Evolutionary conservation across 129 eudicot species (phyloP).

Genomic region (Saussurea involucrata): DNA sequence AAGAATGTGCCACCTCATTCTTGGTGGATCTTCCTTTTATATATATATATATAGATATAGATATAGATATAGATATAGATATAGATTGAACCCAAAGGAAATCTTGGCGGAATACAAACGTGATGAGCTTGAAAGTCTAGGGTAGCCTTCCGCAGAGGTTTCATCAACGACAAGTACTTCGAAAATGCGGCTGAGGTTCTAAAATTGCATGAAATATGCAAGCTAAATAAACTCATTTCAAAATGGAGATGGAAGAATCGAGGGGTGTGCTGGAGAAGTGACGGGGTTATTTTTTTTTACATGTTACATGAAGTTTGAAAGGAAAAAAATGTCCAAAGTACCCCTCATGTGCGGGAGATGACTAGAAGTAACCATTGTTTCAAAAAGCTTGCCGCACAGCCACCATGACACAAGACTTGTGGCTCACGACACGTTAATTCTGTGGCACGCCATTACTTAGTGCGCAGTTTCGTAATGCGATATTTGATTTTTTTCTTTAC

Average conservation of each 20-base stretch:
- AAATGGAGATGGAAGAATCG: not conserved
- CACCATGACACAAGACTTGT: no score
- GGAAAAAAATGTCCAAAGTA: not conserved
- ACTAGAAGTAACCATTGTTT: not conserved
- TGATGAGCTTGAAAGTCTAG: not conserved
- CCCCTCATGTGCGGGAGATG: not conserved
- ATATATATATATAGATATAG: no score
- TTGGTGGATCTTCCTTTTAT: no score
- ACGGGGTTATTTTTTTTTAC: not conserved
- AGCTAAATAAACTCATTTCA: not conserved
- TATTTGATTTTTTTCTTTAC: no score
- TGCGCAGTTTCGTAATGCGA: no score
- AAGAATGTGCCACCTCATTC: no score
- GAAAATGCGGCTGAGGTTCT: no score
- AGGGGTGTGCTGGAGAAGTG: not conserved
- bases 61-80: no score
- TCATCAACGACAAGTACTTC: not conserved
- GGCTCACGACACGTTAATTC: no score
- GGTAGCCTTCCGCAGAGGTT: not conserved
- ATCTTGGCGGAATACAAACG: not conserved
- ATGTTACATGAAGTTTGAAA: not conserved
- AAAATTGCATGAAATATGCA: not conserved
- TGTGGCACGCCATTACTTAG: no score
- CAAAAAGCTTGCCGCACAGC: no score
- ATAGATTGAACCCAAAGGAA: no score